Evolutionary conservation across 2,329 filamentous ascomycete genomes (phyloP), one percentile per base, ranked within the genome.

Genomic region (Blastomyces emzantsi): DNA sequence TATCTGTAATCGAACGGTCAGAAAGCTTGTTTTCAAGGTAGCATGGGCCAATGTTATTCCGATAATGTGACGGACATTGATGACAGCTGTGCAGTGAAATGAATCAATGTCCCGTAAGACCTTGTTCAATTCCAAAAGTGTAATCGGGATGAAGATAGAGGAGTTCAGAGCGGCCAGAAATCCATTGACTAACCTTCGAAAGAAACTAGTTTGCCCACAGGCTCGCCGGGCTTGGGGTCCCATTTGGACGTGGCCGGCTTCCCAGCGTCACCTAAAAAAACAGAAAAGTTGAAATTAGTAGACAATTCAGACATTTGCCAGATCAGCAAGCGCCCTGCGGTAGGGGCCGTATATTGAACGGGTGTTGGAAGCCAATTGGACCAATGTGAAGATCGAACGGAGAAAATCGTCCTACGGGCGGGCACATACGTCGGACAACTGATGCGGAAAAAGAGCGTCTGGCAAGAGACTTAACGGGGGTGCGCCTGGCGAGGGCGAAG

Each of bases 1-100:
- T 85, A 73, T 97, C 94, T 99, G 77, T 63, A 62, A 62, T 39
- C 62, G 67, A 66, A 62, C 47, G 57, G 57, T 64, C 60, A 63
- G 62, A 63, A 58, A 55, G 33, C 43, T 22, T 47, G 43, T 33
- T 59, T 19, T 19, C 39, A 39, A 45, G 41, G 41, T 45, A 9
- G 15, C 25, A 13, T 17, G 36, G 13, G 22, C 19, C 17, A 43
- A 58, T 58, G 36, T 39, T 36, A 58, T 58, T 58, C 11, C 6
- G n/a, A 30, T 30, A 25, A 51, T 25, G n/a, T 25, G 9, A 4
- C 8, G n/a, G 47, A 13, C 13, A 52, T 15, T 25, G 25, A 17
- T 28, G 13, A 30, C 49, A 51, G 47, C 13, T 17, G 49, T 28
- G 41, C 25, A 51, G 7, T 28, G 22, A 13, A 52, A 30, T 52